A percentile compares a stretch with the other conserved stretches of the same genome.
These are phyloP conservation scores for Calonectria pauciramosa DNA, from an alignment of 2,329 filamentous ascomycete species.

Conservation along the genomic window DNA sequence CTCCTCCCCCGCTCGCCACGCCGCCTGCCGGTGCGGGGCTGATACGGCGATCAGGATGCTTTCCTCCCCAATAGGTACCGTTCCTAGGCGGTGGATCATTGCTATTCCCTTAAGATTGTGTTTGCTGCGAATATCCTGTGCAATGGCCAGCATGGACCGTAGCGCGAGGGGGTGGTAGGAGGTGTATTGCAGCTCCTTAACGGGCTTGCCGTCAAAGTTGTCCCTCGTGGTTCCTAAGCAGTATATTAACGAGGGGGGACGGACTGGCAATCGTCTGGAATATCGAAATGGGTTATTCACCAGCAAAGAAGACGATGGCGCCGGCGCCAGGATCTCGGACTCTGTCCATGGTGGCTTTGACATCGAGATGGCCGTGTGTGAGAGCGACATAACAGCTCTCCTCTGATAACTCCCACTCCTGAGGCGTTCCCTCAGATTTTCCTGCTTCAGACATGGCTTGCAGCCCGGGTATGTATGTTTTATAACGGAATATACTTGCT, in stretches of 20 bases:
- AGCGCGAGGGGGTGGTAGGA: slow-evolving; percentile 81
- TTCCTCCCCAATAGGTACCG: slow-evolving; percentile 91
- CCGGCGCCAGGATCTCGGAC: slow-evolving; percentile 82
- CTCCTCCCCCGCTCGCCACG: slow-evolving; percentile 91
- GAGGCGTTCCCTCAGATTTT: slow-evolving; percentile 30
- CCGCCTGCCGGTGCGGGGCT: slow-evolving; percentile 84
- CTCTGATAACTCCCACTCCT: slow-evolving; percentile 58
- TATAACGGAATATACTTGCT: not conserved
- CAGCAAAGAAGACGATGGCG: slow-evolving; percentile 82
- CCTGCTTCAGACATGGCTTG: slow-evolving; percentile 30
- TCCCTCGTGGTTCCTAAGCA: slow-evolving; percentile 80
- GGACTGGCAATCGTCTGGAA: slow-evolving; percentile 17
- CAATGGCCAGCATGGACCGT: slow-evolving; percentile 76
- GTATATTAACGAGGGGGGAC: not conserved
- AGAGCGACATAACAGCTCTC: slow-evolving; percentile 76
- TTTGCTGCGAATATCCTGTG: slow-evolving; percentile 66
- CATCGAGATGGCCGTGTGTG: slow-evolving; percentile 72
- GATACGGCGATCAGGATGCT: slow-evolving; percentile 92
- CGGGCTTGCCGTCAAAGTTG: slow-evolving; percentile 78
- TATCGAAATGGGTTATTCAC: slow-evolving; percentile 48
- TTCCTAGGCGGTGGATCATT: slow-evolving; percentile 87
- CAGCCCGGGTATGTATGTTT: not conserved
- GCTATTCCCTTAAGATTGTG: slow-evolving; percentile 80
- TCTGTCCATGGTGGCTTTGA: slow-evolving; percentile 69
- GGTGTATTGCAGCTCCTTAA: slow-evolving; percentile 81